These are phyloP conservation scores for Phytophthora hibernalis DNA, from an alignment of 352 stramenopile species.

Conservation along the genomic window DNA sequence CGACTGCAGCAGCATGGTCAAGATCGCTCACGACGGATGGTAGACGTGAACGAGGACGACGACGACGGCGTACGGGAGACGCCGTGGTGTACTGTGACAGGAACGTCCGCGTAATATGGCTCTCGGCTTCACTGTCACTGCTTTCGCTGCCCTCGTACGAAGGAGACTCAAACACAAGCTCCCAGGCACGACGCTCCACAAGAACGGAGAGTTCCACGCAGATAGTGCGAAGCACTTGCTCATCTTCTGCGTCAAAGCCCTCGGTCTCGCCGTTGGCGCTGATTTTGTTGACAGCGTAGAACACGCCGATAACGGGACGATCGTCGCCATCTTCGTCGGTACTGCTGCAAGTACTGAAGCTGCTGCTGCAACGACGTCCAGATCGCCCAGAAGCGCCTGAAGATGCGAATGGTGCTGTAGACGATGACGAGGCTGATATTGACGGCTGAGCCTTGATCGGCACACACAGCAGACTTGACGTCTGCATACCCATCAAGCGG, in stretches of 20 bases:
- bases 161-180: conserved; percentile 73
- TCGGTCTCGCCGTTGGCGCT: conserved; percentile 38
- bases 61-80: conserved; percentile 43
- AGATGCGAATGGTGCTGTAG: conserved; percentile 14
- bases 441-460: conserved; percentile 66
- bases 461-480: conserved; percentile 74
- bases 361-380: conserved; percentile 46
- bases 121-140: conserved; percentile 46
- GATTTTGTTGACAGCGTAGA: conserved; percentile 86
- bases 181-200: conserved; percentile 73
- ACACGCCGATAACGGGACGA: conserved; percentile 67
- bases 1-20: conserved; percentile 45
- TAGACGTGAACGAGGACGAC: conserved; percentile 37
- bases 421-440: conserved; percentile 28
- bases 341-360: conserved; percentile 68
- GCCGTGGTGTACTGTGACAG: conserved; percentile 79
- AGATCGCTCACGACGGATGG: conserved; percentile 39
- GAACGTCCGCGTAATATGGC: conserved; percentile 69
- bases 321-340: conserved; percentile 47
- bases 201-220: conserved; percentile 67
- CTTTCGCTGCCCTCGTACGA: conserved; percentile 50
- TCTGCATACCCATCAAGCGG: conserved; percentile 58
- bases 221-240: conserved; percentile 73
- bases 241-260: conserved; percentile 68
- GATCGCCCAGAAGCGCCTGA: conserved; percentile 26